These are phyloP conservation scores for Zymoseptoria ardabiliae DNA, from an alignment of 2,329 filamentous ascomycete species.

Conservation along the genomic window DNA sequence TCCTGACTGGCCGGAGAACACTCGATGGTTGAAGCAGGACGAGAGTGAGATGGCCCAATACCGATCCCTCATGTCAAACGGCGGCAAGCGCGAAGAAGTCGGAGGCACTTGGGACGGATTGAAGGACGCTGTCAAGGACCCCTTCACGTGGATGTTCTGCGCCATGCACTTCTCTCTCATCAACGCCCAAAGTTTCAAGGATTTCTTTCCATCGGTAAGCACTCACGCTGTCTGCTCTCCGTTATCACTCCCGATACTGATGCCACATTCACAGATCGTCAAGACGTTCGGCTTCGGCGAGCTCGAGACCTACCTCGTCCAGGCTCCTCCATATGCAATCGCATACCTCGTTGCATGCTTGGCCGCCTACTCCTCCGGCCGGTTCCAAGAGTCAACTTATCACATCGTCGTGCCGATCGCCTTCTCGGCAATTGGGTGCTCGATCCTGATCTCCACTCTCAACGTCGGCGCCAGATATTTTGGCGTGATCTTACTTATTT, in stretches of 20 bases:
- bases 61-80: constrained; percentile 25
- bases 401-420: constrained; percentile 25
- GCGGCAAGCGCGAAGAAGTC: constrained; percentile 33
- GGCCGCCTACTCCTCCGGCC: constrained; percentile 25
- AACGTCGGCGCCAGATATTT: constrained; percentile 29
- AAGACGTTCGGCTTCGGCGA: constrained; percentile 6
- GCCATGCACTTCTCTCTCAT: constrained; percentile 35
- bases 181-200: constrained; percentile 28
- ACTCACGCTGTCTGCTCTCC: neutral
- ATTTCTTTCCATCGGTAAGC: constrained; percentile 28
- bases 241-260: neutral
- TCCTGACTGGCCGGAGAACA: constrained; percentile 48
- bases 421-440: constrained; percentile 19
- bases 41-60: constrained; percentile 46
- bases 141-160: constrained; percentile 36
- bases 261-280: constrained; percentile 4
- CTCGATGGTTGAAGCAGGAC: constrained; percentile 44
- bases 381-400: constrained; percentile 26
- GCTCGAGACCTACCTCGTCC: constrained; percentile 34
- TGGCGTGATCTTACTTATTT: constrained; percentile 26
- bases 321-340: constrained; percentile 35
- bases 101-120: constrained; percentile 36
- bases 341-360: constrained; percentile 23
- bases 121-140: constrained; percentile 29
- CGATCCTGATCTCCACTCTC: constrained; percentile 26